Evolutionary conservation across 2,329 filamentous ascomycete species (phyloP).

Genomic region (Apiospora marii): DNA sequence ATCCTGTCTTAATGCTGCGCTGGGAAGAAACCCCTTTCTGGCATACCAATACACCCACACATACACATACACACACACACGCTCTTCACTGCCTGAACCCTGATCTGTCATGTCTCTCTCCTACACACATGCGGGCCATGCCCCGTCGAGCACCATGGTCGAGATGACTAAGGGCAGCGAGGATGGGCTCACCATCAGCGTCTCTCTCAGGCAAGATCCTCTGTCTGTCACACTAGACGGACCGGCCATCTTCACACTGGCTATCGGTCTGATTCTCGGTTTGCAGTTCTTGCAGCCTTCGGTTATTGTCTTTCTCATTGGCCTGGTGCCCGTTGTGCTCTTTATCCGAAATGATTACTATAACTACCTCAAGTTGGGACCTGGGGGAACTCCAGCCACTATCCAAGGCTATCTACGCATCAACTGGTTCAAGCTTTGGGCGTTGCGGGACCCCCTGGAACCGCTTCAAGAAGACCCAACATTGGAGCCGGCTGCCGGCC

Average conservation of each 20-base stretch:
- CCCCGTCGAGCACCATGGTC: slow-evolving; percentile 33
- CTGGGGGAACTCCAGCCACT: slow-evolving; percentile 81
- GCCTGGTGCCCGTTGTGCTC: slow-evolving; percentile 56
- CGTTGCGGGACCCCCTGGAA: slow-evolving; percentile 73
- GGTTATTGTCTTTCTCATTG: slow-evolving; percentile 58
- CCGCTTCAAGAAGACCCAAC: slow-evolving; percentile 61
- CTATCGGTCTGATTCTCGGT: slow-evolving; percentile 56
- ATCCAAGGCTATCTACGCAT: slow-evolving; percentile 76
- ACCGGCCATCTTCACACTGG: slow-evolving; percentile 53
- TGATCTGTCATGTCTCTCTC: slow-evolving; percentile 37
- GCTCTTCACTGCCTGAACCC: neutral
- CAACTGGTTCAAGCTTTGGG: slow-evolving; percentile 75
- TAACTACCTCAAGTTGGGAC: slow-evolving; percentile 79
- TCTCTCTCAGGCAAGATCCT: slow-evolving; percentile 57
- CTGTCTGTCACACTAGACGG: slow-evolving; percentile 63
- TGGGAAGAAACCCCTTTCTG: neutral
- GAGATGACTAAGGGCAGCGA: slow-evolving; percentile 30
- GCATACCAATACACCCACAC: neutral
- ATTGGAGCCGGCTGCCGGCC: slow-evolving; percentile 63
- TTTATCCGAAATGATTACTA: slow-evolving; percentile 75
- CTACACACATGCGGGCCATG: slow-evolving; percentile 36
- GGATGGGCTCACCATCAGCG: slow-evolving; percentile 45
- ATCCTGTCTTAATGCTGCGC: neutral
- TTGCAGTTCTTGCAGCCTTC: slow-evolving; percentile 59
- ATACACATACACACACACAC: neutral